phyloP scores from a whole-genome alignment of 768 basidiomycete species.

The Podaxis rugospora region DNA sequence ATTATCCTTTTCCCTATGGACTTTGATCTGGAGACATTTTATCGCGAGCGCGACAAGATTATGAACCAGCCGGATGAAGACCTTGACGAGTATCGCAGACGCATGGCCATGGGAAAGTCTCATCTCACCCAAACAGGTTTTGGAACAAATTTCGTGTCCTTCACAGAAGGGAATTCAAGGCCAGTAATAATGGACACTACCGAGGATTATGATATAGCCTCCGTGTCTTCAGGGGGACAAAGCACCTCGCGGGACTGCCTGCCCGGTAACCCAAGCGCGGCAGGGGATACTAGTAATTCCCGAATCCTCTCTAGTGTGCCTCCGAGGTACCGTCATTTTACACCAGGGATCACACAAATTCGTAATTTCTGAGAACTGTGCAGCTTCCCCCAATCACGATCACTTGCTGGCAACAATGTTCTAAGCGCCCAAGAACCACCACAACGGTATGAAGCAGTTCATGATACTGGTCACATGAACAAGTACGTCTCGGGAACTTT shows the following conservation, averaged over 20 bases:
- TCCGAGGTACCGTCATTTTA: not conserved
- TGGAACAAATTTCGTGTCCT: not conserved
- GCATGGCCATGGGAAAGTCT: conserved; percentile 17
- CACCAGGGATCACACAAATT: not conserved
- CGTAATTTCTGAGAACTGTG: not conserved
- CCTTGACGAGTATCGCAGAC: conserved; percentile 40
- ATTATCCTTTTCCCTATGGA: conserved; percentile 13
- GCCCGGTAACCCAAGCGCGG: not conserved
- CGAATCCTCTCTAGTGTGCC: not conserved
- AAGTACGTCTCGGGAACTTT: not conserved
- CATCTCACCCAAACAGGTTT: conserved; percentile 1
- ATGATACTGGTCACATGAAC: not conserved
- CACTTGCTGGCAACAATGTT: not conserved
- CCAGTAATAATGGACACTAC: not conserved
- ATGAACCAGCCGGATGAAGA: conserved; percentile 54
- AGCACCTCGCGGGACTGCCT: not conserved
- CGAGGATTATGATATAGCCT: not conserved
- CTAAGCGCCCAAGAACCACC: not conserved
- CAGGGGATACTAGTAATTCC: not conserved
- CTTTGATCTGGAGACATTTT: conserved; percentile 42
- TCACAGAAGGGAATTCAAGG: not conserved
- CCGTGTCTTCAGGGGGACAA: conserved; percentile 1
- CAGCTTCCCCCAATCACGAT: not conserved
- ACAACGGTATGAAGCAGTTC: not conserved
- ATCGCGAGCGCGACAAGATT: conserved; percentile 47